Base-by-base conservation (phyloP, 805 yeast species). In the Kurtzmaniella cleridarum region DNA sequence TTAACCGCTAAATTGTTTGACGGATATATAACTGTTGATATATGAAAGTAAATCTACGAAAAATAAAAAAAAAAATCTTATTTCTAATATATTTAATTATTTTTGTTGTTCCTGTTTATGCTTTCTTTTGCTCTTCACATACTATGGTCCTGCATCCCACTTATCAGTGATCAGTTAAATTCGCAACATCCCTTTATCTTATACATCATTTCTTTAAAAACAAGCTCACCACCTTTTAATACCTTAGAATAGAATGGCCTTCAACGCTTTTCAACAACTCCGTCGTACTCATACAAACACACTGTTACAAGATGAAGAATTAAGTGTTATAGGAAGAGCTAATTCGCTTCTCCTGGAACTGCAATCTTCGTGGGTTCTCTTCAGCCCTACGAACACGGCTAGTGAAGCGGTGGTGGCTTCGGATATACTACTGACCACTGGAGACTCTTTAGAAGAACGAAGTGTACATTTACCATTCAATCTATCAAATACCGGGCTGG, bases 341-440 rank as follows among this genome's bases (percentile, higher is more conserved):
- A 36, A 36, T 33, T 36, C 39, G 20, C n/a, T 36, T 5, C 36
- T 55, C 16, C 48, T 54, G 3, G 59, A 55, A 18, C 48, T 44
- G 28, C 55, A 54, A 34, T 50, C 56, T 6, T 50, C 50, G 45
- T 55, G 57, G 55, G 60, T 59, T 18, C 44, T 59, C 18, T 59
- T 59, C 30, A 50, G 57, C 40, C 64, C 64, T 5, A 29, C 38
- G 3, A 39, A 40, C 17, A 36, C 38, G 1, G 27, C 32, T 6
- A 26, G 15, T 10, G 42, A 38, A 15, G 30, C 32, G 3, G 42
- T 35, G 30, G 43, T 37, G 8, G 60, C 48, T 12, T 54, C 59
- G 0, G 64, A 59, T 44, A 58, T 59, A 24, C 42, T 59, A 38
- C 57, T 62, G 8, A 40, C 50, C 7, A 55, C 62, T 10, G 31